Evolutionary conservation across 768 basidiomycete species (phyloP), one percentile per base, ranked within the genome.

Genomic region (Ramaria sp.): DNA sequence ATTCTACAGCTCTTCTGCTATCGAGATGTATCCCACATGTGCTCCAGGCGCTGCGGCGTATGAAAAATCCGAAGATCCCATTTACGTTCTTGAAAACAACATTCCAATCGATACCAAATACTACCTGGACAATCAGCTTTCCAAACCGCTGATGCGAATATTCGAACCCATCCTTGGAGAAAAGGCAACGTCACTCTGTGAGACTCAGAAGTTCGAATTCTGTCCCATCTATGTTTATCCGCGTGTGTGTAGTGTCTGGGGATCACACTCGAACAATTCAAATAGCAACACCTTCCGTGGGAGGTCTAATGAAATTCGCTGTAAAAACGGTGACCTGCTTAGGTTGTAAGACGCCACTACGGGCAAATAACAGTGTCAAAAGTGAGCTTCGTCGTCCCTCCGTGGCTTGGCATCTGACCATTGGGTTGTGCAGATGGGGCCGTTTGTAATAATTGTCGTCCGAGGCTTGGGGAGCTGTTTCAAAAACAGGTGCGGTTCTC

Each of bases 261-360:
- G 93, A 95, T 63, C 96, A 99, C 65, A 98, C 96, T 2, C 78
- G 96, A 31, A 84, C 92, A 0, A 96, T 99, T 49, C 85, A 92
- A 61, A 97, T 98, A 51, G 93, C 94, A 4, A 98, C 96, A 1
- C 96, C 96, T 0, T 94, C 91, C 0, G 82, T 92, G 10, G 96
- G 96, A 17, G 96, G 96, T 24, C 70, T 99, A 53, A 99, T 99
- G 96, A 97, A 95, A 68, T 99, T 97, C 64, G 93, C 94, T 0
- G 92, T 97, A 30, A 95, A 93, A 72, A 95, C 89, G 0, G 82
- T 88, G 3, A 99, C 91, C 1, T 99, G 96, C 65, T 74, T 99
- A 49, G 91, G 95, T 0, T 99, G 96, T 72, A 95, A 93, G 70
- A 95, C 95, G 0, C 84, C 91, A 9, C 67, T 99, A 59, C 78